phyloP scores from a whole-genome alignment of 176 grass and related monocot species.

The Puccinellia tenuiflora region DNA sequence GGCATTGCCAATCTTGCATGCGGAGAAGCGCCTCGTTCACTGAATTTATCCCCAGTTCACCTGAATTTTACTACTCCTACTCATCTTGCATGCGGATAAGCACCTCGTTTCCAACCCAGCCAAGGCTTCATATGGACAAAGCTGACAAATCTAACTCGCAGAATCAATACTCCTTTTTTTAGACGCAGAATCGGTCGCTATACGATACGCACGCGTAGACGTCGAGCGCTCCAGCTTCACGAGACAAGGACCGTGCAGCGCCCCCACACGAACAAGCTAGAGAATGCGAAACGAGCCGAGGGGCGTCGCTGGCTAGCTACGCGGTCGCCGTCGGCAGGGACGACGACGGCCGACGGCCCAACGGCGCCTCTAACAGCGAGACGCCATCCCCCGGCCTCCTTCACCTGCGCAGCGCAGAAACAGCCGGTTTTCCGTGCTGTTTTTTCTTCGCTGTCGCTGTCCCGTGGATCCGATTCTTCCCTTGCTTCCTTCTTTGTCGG shows the following conservation, averaged over 20 bases:
- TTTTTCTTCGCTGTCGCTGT: neutral
- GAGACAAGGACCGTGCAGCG: neutral
- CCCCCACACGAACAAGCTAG: neutral
- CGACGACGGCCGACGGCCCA: slow-evolving; percentile 12
- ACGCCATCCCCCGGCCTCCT: neutral
- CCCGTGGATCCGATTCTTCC: slow-evolving; percentile 9
- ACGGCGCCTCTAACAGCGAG: slow-evolving; percentile 34
- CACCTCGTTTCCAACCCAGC: neutral
- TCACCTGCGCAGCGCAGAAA: neutral
- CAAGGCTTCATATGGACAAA: too few relatives aligned
- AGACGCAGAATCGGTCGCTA: neutral
- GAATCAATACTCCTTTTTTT: neutral
- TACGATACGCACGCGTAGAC: neutral
- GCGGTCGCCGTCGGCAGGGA: slow-evolving; percentile 12
- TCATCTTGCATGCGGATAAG: neutral
- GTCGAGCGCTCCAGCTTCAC: neutral
- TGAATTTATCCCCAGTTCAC: too few relatives aligned
- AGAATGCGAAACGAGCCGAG: neutral
- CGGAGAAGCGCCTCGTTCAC: too few relatives aligned
- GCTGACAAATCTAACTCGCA: neutral
- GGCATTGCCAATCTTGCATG: too few relatives aligned
- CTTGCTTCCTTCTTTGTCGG: neutral
- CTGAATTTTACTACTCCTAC: too few relatives aligned
- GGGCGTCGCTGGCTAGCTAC: neutral
- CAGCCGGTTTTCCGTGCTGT: neutral